These are phyloP conservation scores for Trichoderma erinaceum DNA, from an alignment of 495 filamentous ascomycete genomes.

Conservation along the genomic window DNA sequence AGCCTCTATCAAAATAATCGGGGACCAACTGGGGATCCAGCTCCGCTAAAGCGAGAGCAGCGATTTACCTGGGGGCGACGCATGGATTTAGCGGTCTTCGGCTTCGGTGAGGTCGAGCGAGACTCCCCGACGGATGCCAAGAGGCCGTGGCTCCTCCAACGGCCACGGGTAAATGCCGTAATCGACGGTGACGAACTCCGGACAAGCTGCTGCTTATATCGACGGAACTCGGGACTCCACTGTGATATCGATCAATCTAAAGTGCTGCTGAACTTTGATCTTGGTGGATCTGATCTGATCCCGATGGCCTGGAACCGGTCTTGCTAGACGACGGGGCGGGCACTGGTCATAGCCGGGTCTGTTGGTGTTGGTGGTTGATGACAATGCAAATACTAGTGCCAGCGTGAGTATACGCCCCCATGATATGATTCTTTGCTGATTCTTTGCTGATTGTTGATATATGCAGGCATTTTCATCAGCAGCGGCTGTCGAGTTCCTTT, in stretches of 20 bases:
- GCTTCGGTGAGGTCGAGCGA: conserved; percentile 8
- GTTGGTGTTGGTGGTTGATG: no score
- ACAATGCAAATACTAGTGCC: no score
- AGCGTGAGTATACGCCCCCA: no score
- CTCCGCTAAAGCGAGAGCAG: background rate
- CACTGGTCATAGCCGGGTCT: no score
- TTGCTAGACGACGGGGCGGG: no score
- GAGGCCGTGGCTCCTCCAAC: background rate
- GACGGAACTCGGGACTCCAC: background rate
- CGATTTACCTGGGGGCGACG: background rate
- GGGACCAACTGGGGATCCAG: background rate
- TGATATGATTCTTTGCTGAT: no score
- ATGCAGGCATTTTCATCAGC: no score
- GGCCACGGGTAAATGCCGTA: background rate
- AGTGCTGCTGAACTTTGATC: background rate
- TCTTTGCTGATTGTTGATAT: no score
- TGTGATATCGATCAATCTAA: background rate
- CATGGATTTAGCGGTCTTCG: background rate
- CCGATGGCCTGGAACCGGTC: background rate
- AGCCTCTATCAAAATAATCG: background rate
- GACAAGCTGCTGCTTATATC: background rate
- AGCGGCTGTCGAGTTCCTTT: no score
- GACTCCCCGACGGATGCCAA: background rate
- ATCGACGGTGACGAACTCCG: background rate
- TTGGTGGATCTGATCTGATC: background rate